Evolutionary conservation across 306 rosid genomes (phyloP).

Genomic region (Prunus dulcis): DNA sequence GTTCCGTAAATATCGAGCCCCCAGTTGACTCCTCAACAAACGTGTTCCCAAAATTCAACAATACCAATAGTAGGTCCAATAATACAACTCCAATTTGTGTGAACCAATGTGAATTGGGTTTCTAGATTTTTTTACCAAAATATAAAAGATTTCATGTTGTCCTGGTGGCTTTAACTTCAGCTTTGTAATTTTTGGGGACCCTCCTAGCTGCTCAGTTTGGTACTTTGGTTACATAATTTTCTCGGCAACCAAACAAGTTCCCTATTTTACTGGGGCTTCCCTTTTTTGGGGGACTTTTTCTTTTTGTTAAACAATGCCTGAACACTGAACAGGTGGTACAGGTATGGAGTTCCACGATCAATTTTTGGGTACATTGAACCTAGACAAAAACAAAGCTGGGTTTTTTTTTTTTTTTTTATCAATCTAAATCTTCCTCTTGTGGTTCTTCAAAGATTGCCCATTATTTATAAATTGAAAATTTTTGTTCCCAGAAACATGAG

Average conservation of each 20-base stretch:
- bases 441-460: neutral
- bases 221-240: neutral
- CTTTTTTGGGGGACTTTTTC: constrained; percentile 6
- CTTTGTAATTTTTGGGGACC: neutral
- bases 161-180: neutral
- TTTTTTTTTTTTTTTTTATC: neutral
- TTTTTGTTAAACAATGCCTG: neutral
- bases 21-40: neutral
- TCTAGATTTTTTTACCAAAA: neutral
- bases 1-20: neutral
- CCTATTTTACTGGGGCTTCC: neutral
- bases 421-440: neutral
- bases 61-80: no score
- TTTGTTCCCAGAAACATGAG: constrained; percentile 32
- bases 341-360: neutral
- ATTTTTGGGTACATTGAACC: constrained; percentile 39
- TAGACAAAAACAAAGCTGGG: constrained; percentile 20
- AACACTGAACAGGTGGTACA: neutral
- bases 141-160: neutral
- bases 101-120: neutral
- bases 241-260: neutral
- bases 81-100: no score
- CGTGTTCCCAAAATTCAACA: neutral
- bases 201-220: neutral
- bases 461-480: neutral